Base-by-base conservation (phyloP, 345 rosid genomes). In the Dipteronia sinensis region DNA sequence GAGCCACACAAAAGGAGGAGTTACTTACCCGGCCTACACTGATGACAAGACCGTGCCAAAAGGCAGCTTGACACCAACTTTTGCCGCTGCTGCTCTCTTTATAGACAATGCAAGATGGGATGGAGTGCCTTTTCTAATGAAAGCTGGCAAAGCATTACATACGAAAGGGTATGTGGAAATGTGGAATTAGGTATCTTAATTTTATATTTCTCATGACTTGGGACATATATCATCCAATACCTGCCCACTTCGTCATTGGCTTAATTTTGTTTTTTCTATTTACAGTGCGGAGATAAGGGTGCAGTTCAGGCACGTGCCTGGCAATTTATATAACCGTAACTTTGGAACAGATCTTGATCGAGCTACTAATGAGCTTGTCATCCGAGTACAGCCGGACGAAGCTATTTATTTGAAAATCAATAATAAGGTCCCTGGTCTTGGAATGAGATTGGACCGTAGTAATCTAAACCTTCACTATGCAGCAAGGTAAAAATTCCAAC, bases 61-160 rank as follows among this genome's bases (percentile, higher is more conserved):
- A 72, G 97, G 77, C 75, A 96, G 99, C 81, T 77, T 91, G 76
- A 96, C 99, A 51, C 98, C 99, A 1, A 96, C 99, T 72, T 96
- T 96, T 89, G 98, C 98, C 1, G 98, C 99, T n/a, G 98, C 99
- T 71, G 97, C 99, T 17, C 91, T 96, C 67, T 96, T 96, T 84
- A 92, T 96, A 16, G 90, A 96, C 77, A 96, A 96, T 62, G 98
- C 99, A 5, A 91, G 99, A 89, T 96, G 99, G 99, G 98, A 92
- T 53, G 99, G 99, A 2, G 99, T 96, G 58, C 99, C 99, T 56
- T 96, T 96, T 82, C 86, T 96, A 47, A 91, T 96, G 98, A 94
- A 92, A 91, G 98, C 98, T 20, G 99, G 99, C 31, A 96, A 96
- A 83, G 99, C 98, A 69, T 84, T 96, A 70, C 97, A 96, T 72